These are phyloP conservation scores for Novymonas esmeraldas DNA, from an alignment of 208 protist genomes.

Conservation along the genomic window DNA sequence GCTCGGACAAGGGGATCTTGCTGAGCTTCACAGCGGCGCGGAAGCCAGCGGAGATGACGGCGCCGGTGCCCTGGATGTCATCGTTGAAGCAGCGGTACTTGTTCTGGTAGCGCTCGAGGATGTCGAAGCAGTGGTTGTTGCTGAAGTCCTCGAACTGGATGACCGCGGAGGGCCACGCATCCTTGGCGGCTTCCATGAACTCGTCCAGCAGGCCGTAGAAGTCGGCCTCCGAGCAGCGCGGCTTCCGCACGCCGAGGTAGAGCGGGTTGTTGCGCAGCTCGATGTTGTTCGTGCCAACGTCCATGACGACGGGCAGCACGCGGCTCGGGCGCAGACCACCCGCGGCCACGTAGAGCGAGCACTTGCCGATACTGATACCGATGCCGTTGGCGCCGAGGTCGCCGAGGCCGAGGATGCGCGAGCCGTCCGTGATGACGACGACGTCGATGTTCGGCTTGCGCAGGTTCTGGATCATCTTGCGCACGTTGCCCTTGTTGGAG, in stretches of 20 bases:
- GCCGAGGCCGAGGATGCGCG: slow-evolving; percentile 95
- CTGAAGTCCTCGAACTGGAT: slow-evolving; percentile 98
- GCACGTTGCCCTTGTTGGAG: slow-evolving; percentile 77
- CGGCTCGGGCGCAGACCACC: slow-evolving; percentile 83
- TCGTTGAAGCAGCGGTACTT: slow-evolving; percentile 97
- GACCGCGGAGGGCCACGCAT: slow-evolving; percentile 81
- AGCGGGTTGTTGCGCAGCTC: slow-evolving; percentile 66
- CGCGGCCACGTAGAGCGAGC: slow-evolving; percentile 91
- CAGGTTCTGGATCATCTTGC: slow-evolving; percentile 81
- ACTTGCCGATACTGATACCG: slow-evolving; percentile 95
- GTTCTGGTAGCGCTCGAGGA: slow-evolving; percentile 94
- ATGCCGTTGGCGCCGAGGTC: slow-evolving; percentile 96
- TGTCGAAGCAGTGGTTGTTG: slow-evolving; percentile 93
- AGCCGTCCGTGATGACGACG: slow-evolving; percentile 96
- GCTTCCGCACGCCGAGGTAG: slow-evolving; percentile 85
- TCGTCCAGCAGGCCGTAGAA: slow-evolving; percentile 93
- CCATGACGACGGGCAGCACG: slow-evolving; percentile 91
- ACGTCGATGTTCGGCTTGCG: slow-evolving; percentile 81
- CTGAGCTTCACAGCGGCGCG: slow-evolving; percentile 83
- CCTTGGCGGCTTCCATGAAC: slow-evolving; percentile 87
- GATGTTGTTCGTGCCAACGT: slow-evolving; percentile 92
- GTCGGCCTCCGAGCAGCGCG: slow-evolving; percentile 54
- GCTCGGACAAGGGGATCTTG: slow-evolving; percentile 43
- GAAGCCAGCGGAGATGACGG: slow-evolving; percentile 94
- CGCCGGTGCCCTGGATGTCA: slow-evolving; percentile 98